Conservation (phyloP, 2,329 filamentous ascomycete species). For the Teratosphaeria pseudoeucalypti region DNA sequence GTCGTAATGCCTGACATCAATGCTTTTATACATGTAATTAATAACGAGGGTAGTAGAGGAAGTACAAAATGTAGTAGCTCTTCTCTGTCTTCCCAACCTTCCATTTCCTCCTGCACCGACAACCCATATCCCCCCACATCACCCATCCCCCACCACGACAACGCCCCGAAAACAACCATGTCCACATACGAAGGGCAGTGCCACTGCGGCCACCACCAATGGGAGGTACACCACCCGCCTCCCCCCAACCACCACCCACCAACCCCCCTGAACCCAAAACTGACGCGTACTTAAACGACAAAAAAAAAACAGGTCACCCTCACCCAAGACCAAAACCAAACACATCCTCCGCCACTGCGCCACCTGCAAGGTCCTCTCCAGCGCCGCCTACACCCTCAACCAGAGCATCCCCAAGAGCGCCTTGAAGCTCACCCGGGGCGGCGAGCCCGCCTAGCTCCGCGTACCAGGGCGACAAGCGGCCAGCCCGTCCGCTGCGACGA, state of each 20-base stretch:
- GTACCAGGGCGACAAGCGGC: slow-evolving; percentile 43
- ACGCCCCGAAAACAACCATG: not conserved
- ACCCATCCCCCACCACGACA: not conserved
- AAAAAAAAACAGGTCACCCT: slow-evolving; percentile 7
- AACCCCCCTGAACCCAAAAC: no score
- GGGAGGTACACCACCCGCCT: slow-evolving; percentile 39
- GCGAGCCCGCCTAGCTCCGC: slow-evolving; percentile 39
- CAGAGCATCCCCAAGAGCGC: slow-evolving; percentile 41
- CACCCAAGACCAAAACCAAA: not conserved
- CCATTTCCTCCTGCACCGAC: not conserved
- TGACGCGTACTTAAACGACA: slow-evolving; percentile 23
- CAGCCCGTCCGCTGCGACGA: slow-evolving; percentile 48
- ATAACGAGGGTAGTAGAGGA: not conserved
- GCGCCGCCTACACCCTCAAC: slow-evolving; percentile 44
- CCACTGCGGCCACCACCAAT: slow-evolving; percentile 46
- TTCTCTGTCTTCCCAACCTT: not conserved
- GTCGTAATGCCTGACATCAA: not conserved
- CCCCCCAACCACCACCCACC: slow-evolving; percentile 34
- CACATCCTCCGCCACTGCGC: slow-evolving; percentile 40
- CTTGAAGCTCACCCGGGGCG: slow-evolving; percentile 44
- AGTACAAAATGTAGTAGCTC: not conserved
- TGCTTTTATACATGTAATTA: not conserved
- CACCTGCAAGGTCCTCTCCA: slow-evolving; percentile 45
- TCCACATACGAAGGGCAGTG: slow-evolving; percentile 33
- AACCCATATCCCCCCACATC: not conserved